Percentiles rank a stretch among this genome's conserved stretches.
Evolutionary conservation across 129 eudicot species (phyloP).

Genomic region (Daucus carota): DNA sequence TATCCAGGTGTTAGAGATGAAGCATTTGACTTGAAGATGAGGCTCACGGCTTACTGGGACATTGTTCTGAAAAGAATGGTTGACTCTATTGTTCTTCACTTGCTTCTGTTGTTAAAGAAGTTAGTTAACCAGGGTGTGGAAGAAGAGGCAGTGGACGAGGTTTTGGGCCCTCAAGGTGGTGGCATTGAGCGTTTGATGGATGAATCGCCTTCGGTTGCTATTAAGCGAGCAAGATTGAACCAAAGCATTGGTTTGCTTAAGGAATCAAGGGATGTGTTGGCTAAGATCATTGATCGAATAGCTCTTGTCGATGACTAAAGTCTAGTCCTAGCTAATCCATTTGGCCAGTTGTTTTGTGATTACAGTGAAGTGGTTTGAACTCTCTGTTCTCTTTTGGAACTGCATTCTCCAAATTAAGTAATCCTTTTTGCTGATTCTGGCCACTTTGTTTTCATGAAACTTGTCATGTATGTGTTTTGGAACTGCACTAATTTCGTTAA

Average conservation of each 20-base stretch:
- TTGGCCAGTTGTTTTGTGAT: background rate
- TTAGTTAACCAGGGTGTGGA: background rate
- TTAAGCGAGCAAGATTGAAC: background rate
- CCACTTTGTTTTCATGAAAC: too few relatives aligned
- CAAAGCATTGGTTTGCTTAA: background rate
- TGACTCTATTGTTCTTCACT: constrained; percentile 1
- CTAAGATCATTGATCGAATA: background rate
- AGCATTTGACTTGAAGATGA: constrained; percentile 8
- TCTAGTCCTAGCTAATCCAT: background rate
- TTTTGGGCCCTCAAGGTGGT: background rate
- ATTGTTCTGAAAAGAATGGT: constrained; percentile 1
- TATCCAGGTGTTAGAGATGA: background rate
- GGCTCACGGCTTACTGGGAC: constrained; percentile 6
- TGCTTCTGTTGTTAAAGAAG: background rate
- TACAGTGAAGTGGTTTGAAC: background rate
- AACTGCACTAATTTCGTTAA: too few relatives aligned
- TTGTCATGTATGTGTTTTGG: too few relatives aligned
- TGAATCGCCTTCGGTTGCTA: background rate
- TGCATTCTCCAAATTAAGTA: too few relatives aligned
- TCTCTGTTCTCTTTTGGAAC: background rate
- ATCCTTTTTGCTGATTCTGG: too few relatives aligned
- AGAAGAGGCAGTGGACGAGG: background rate
- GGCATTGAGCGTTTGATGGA: constrained; percentile 1
- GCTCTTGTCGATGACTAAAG: background rate
- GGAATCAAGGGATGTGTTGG: background rate